Percentiles rank a stretch among this genome's conserved stretches.
Evolutionary conservation across 2,329 filamentous ascomycete species (phyloP).

Genomic region (Talaromyces sp.): DNA sequence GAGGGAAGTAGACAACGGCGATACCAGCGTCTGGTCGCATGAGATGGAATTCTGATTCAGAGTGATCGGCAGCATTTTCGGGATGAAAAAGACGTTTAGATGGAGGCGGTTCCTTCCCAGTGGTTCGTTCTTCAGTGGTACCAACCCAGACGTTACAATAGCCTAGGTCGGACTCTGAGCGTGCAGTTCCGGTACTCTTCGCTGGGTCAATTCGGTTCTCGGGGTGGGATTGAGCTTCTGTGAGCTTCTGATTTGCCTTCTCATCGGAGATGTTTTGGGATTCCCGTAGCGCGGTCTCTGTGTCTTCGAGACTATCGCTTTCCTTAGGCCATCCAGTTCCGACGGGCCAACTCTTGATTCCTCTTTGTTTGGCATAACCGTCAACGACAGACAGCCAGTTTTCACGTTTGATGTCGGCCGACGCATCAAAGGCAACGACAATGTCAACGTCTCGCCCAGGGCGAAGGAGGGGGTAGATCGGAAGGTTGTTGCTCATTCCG

Average conservation of each 20-base stretch:
- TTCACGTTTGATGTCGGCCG: constrained; percentile 87
- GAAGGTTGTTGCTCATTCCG: constrained; percentile 97
- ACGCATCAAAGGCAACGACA: constrained; percentile 90
- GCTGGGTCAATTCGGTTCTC: background rate
- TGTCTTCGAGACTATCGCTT: constrained; percentile 60
- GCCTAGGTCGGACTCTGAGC: constrained; percentile 62
- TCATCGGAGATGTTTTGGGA: constrained; percentile 64
- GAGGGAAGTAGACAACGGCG: constrained; percentile 85
- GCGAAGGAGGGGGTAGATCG: constrained; percentile 89
- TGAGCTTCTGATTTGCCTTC: constrained; percentile 66
- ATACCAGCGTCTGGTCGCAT: constrained; percentile 81
- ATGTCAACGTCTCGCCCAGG: constrained; percentile 88
- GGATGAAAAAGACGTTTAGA: constrained; percentile 53
- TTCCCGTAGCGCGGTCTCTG: constrained; percentile 66
- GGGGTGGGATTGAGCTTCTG: constrained; percentile 55
- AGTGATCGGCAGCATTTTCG: constrained; percentile 55
- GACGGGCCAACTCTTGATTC: constrained; percentile 91
- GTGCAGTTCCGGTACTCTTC: background rate
- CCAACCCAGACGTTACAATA: constrained; percentile 98
- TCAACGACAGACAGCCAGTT: constrained; percentile 95
- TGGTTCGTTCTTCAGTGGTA: constrained; percentile 71
- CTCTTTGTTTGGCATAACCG: constrained; percentile 86
- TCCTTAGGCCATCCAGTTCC: constrained; percentile 88
- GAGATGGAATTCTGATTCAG: constrained; percentile 67
- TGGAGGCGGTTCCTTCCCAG: constrained; percentile 55